A percentile compares a stretch with the other conserved stretches of the same genome.
Conservation (phyloP, 192 early-diverging fungal genomes). For the Thamnidium elegans region DNA sequence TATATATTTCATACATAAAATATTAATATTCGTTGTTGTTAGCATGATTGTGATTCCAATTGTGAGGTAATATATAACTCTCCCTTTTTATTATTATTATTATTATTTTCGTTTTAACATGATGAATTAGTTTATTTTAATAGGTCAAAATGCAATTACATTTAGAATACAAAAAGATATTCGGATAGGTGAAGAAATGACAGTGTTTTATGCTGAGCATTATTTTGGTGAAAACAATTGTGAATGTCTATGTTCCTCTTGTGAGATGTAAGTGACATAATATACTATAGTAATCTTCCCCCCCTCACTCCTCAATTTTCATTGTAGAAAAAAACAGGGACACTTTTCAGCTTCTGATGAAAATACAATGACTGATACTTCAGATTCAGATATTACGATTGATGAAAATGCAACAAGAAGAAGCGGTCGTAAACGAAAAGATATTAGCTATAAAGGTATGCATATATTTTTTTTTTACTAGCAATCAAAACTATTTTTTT, state of each 20-base stretch:
- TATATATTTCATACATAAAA: not conserved
- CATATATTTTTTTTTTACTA: not conserved
- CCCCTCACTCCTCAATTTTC: not conserved
- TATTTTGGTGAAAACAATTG: slow-evolving; percentile 62
- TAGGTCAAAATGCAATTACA: slow-evolving; percentile 47
- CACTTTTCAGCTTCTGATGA: not conserved
- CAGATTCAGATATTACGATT: not conserved
- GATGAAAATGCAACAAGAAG: not conserved
- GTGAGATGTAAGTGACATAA: slow-evolving; percentile 42
- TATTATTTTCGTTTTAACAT: no score
- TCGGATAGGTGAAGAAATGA: slow-evolving; percentile 56
- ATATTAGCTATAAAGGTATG: slow-evolving; percentile 16
- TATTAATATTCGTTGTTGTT: slow-evolving; percentile 13
- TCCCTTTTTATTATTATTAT: not conserved
- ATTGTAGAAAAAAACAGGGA: not conserved
- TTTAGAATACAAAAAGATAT: slow-evolving; percentile 53
- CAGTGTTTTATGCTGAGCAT: slow-evolving; percentile 54
- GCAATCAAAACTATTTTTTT: no score
- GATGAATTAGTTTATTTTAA: slow-evolving; percentile 39
- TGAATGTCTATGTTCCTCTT: slow-evolving; percentile 60
- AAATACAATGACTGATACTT: not conserved
- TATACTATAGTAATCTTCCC: no score
- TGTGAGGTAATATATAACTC: slow-evolving; percentile 31
- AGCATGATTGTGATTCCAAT: slow-evolving; percentile 65
- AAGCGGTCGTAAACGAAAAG: slow-evolving; percentile 23